Evolutionary conservation across 2,329 filamentous ascomycete genomes (phyloP).

Genomic region (Mycogone perniciosa): DNA sequence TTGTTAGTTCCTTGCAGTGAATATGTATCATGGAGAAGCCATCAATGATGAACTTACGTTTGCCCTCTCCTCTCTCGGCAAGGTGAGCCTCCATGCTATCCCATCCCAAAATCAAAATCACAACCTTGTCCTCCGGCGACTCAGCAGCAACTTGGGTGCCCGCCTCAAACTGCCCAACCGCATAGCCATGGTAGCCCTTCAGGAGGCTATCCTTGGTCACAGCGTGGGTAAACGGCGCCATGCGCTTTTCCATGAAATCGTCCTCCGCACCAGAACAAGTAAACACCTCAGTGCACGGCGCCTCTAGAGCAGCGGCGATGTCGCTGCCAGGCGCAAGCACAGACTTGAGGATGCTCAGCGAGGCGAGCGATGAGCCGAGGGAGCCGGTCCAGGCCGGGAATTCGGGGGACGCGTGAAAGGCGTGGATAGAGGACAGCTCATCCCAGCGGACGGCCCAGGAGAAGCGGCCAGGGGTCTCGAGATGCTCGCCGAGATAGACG

Average conservation of each 20-base stretch:
- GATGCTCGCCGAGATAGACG: conserved; percentile 29
- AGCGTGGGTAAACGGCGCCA: conserved; percentile 23
- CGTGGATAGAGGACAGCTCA: conserved; percentile 27
- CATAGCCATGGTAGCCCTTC: conserved; percentile 27
- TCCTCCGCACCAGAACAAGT: conserved; percentile 28
- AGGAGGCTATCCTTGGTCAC: conserved; percentile 16
- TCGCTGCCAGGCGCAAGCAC: conserved; percentile 15
- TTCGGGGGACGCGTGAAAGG: conserved; percentile 36
- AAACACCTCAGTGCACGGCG: conserved; percentile 35
- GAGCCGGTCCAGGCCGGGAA: conserved; percentile 36
- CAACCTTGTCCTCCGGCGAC: conserved; percentile 24
- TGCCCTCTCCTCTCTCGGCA: conserved; percentile 25
- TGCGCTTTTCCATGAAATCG: conserved; percentile 25
- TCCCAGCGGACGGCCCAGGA: conserved; percentile 30
- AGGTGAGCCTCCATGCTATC: conserved; percentile 34
- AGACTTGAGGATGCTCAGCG: conserved; percentile 19
- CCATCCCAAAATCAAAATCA: conserved; percentile 33
- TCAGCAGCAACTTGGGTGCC: conserved; percentile 23
- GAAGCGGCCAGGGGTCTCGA: conserved; percentile 29
- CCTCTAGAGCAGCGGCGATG: conserved; percentile 24
- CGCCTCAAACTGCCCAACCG: conserved; percentile 28
- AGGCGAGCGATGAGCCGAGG: conserved; percentile 25
- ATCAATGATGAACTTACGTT: conserved; percentile 19
- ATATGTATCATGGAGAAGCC: background rate
- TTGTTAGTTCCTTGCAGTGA: background rate